Percentiles rank a stretch among this genome's conserved stretches.
phyloP scores from a whole-genome alignment of 2,329 filamentous ascomycete genomes.

The Fusarium brevicatenulatum region DNA sequence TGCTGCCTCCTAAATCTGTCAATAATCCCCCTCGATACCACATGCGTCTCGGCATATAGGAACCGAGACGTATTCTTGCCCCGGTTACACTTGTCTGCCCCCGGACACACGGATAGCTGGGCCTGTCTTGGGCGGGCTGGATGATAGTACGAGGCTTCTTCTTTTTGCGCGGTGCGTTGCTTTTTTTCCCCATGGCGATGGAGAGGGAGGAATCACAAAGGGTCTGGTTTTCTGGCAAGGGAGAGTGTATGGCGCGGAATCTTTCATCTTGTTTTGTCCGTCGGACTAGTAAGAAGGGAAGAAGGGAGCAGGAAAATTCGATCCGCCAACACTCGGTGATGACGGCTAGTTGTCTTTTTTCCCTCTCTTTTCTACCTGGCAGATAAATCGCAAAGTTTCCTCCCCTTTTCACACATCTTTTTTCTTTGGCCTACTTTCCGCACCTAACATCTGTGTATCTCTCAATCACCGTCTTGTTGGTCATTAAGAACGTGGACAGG shows the following conservation, averaged over 20 bases:
- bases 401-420: slow-evolving; percentile 29
- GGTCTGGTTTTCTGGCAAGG: slow-evolving; percentile 51
- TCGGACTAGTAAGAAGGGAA: slow-evolving; percentile 35
- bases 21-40: slow-evolving; percentile 51
- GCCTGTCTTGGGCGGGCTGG: slow-evolving; percentile 50
- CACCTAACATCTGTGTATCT: slow-evolving; percentile 39
- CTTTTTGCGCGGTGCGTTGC: slow-evolving; percentile 50
- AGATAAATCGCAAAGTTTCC: slow-evolving; percentile 46
- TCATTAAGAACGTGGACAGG: slow-evolving; percentile 32
- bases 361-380: slow-evolving; percentile 40
- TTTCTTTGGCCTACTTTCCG: slow-evolving; percentile 22
- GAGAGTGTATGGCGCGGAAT: slow-evolving; percentile 53
- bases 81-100: slow-evolving; percentile 43
- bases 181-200: slow-evolving; percentile 48
- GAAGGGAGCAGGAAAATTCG: slow-evolving; percentile 3
- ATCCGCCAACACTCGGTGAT: slow-evolving; percentile 33
- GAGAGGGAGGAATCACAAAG: slow-evolving; percentile 51
- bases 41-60: slow-evolving; percentile 51
- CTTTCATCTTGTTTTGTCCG: slow-evolving; percentile 46
- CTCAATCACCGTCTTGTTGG: slow-evolving; percentile 31
- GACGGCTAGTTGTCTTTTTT: slow-evolving; percentile 35
- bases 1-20: slow-evolving; percentile 63
- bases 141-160: slow-evolving; percentile 48
- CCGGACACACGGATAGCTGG: slow-evolving; percentile 46
- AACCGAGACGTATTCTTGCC: slow-evolving; percentile 50